Base-by-base conservation (phyloP, 1,284 basidiomycete species). In the Bondarzewia mesenterica region DNA sequence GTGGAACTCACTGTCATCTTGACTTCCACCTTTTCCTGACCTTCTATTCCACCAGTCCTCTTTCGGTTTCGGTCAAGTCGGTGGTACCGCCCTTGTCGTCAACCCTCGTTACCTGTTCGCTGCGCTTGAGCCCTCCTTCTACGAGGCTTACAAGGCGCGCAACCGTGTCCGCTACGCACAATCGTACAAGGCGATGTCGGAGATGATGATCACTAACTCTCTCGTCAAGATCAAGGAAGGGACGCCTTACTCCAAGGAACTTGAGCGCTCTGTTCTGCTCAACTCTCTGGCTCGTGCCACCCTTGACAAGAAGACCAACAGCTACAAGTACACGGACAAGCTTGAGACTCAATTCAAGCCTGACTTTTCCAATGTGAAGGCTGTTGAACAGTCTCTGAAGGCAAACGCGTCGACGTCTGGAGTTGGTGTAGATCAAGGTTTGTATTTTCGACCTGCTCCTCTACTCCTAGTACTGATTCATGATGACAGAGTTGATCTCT, bases 51-150 rank as follows among this genome's bases (percentile, higher is more conserved):
- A 46, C 16, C 51, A 85, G 77, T 97, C 95, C 3, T 97, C 93
- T 16, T 99, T 99, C 72, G 96, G 96, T 60, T 99, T 99, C 75
- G 96, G 95, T 60, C 96, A 99, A 80, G 94, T 97, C 56, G 96
- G 95, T 54, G 96, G 95, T 53, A 90, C 87, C 53, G 87, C 84
- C 43, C 77, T 95, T 54, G 74, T 97, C 57, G 65, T 99, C 49
- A 86, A 99, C 68, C 93, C 96, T 45, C 88, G 90, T 57, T 93
- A 92, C 73, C 77, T 97, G 54, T 85, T 93, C 56, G 95, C 85
- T 47, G 77, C 88, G 12, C 70, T 98, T 39, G 82, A 89, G 54
- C 77, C 85, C 2, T 71, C 78, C 25, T 65, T 75, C 53, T 95
- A 93, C 59, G 79, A 82, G 44, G 69, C 73, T 26, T 99, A 99